Base-by-base conservation (phyloP, 2,329 filamentous ascomycete genomes). In the Mariannaea sp. region DNA sequence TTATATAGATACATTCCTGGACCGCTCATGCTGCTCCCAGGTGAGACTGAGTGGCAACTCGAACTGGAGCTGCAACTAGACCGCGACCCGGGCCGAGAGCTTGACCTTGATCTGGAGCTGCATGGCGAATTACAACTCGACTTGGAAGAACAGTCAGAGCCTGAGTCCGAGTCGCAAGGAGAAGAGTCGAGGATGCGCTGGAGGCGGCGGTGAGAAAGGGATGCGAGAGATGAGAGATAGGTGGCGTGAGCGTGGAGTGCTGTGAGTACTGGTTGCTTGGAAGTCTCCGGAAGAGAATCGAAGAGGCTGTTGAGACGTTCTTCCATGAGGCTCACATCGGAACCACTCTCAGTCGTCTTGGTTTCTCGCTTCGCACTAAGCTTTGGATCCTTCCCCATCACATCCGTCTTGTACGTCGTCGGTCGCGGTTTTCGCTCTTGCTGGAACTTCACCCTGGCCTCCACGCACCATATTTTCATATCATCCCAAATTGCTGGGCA, bases 1-100 rank as follows among this genome's bases (percentile, higher is more conserved):
- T 84, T 80, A 1, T 82, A 78, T 19, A 92, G 80, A 65, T 88
- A 92, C 40, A 88, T 82, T 1, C 89, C 89, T 0, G 89, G 88
- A 0, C 88, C 88, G 19, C 77, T 78, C 47, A 80, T 62, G 44
- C 53, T 80, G 29, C 12, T 13, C 12, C 8, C 4, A 13, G 5
- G 5, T 12, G 36, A 7, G 13, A 3, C 10, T 12, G 36, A 26
- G 19, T 9, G 7, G 20, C 36, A 39, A 17, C 20, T 24, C 20
- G 36, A n/a, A 13, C 36, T 22, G 17, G 36, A 24, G 19, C 19
- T 24, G 10, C 17, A 39, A 19, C 36, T 39, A 19, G 36, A 39
- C 8, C 36, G 19, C 2, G 36, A 22, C 3, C 36, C 36, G 9
- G 36, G 36, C 14, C 33, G 33, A 17, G 33, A 36, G 14, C 33